phyloP scores from a whole-genome alignment of 148 eudicot species.

The Nyssa sinensis region DNA sequence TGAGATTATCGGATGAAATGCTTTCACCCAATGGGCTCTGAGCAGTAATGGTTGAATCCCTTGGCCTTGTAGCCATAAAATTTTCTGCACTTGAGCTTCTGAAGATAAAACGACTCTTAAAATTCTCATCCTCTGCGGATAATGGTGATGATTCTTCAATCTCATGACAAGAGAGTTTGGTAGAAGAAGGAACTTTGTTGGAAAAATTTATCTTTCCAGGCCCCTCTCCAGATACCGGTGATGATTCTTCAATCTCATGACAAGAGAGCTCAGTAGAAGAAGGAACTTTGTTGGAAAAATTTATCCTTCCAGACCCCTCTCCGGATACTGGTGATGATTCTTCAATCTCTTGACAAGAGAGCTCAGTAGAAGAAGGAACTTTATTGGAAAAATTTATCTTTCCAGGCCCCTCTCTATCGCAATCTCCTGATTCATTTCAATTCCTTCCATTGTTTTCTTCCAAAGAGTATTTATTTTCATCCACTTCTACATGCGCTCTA shows the following conservation, averaged over 20 bases:
- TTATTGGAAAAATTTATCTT: no score
- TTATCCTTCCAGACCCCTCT: slow-evolving; percentile 16
- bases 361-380: neutral
- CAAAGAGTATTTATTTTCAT: slow-evolving; percentile 10
- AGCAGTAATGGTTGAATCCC: slow-evolving; percentile 21
- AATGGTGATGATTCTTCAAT: slow-evolving; percentile 19
- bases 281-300: slow-evolving; percentile 9
- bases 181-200: slow-evolving; percentile 12
- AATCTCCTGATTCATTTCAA: slow-evolving; percentile 14
- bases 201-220: slow-evolving; percentile 9
- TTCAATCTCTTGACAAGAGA: neutral
- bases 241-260: slow-evolving; percentile 19
- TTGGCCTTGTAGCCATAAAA: slow-evolving; percentile 3
- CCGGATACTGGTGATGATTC: slow-evolving; percentile 9
- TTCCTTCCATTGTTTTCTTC: slow-evolving; percentile 1
- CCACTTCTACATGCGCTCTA: slow-evolving; percentile 19
- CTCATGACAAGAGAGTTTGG: slow-evolving; percentile 17
- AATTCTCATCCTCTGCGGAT: slow-evolving; percentile 13
- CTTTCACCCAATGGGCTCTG: slow-evolving; percentile 25
- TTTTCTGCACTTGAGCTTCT: slow-evolving; percentile 23
- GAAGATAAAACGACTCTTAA: slow-evolving; percentile 8
- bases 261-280: slow-evolving; percentile 13
- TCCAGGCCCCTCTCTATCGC: no score
- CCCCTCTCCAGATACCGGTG: slow-evolving; percentile 12
- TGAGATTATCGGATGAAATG: slow-evolving; percentile 19